Percentiles rank a stretch among this genome's conserved stretches.
phyloP scores from a whole-genome alignment of 352 stramenopile genomes.

The Phytophthora meadii region DNA sequence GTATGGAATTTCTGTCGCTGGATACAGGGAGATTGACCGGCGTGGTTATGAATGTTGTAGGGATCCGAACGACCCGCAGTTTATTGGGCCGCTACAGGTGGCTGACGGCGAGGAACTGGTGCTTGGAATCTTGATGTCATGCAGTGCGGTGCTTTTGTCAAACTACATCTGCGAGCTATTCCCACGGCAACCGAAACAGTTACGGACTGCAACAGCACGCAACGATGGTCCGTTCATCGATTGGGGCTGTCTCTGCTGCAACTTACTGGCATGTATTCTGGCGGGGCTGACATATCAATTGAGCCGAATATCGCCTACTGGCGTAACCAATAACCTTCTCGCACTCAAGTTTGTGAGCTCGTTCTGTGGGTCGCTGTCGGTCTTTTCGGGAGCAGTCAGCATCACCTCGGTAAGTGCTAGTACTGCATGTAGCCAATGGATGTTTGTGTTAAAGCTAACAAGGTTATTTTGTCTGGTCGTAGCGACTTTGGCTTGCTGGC shows the following conservation, averaged over 20 bases:
- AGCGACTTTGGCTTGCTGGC: conserved; percentile 59
- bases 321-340: conserved; percentile 61
- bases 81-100: conserved; percentile 66
- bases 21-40: too few relatives aligned
- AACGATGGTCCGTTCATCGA: conserved; percentile 43
- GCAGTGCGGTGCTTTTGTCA: conserved; percentile 61
- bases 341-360: conserved; percentile 82
- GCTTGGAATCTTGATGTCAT: conserved; percentile 80
- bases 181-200: conserved; percentile 14
- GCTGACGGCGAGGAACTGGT: conserved; percentile 72
- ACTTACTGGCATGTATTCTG: conserved; percentile 55
- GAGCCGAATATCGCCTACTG: conserved; percentile 48
- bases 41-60: conserved; percentile 32
- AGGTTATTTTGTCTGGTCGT: conserved; percentile 4
- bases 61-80: conserved; percentile 83
- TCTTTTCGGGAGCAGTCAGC: conserved; percentile 65
- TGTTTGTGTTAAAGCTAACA: conserved; percentile 4
- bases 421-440: background rate
- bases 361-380: conserved; percentile 76
- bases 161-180: conserved; percentile 54
- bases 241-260: conserved; percentile 70
- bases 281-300: conserved; percentile 59
- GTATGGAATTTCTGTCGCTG: background rate
- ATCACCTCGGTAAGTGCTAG: conserved; percentile 52
- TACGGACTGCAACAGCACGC: conserved; percentile 25